Base-by-base conservation (phyloP, 768 basidiomycete genomes). In the Boletellus ananas region DNA sequence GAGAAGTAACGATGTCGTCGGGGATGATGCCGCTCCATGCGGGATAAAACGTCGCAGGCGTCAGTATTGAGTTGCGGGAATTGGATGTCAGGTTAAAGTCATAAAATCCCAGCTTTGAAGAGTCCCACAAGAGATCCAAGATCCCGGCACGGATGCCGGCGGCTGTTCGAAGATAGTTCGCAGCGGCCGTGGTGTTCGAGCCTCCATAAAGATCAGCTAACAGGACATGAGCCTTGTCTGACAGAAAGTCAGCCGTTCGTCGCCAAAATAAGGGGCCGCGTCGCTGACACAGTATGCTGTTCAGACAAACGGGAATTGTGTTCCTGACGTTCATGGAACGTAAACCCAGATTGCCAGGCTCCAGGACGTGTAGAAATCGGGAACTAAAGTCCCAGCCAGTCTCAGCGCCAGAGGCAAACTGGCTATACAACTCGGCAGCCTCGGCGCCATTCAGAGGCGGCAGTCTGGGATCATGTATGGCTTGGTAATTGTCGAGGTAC, bases 391-490 rank as follows among this genome's bases (percentile, higher is more conserved):
- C 58, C 68, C 59, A 66, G 53, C 88, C 91, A 10, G 80, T 80
- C 72, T 97, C 94, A 0, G 92, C 94, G 31, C 90, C 93, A 47
- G 78, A 81, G 0, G 94, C 94, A 17, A 97, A 79, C 62, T 96
- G 90, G 7, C 87, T 79, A 60, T 94, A 96, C n/a, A 97, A 62
- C 1, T 73, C 78, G 0, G 78, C 77, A 36, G 77, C 74, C 60
- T 85, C 70, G 2, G 76, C 68, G 27, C 81, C 83, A 46, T 80
- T 87, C 47, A 91, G 69, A 8, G 81, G 69, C 2, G 81, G 74
- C 20, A 79, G 63, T 0, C 70, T 70, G 2, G 85, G 80, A 47
- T 82, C 85, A 50, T 91, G 81, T n/a, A 80, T 85, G 0, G 89
- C 90, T 14, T 69, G 58, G 58, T 90, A 95, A 70, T 96, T 94